Base-by-base conservation (phyloP, 768 basidiomycete species). In the Auriscalpium orientale region DNA sequence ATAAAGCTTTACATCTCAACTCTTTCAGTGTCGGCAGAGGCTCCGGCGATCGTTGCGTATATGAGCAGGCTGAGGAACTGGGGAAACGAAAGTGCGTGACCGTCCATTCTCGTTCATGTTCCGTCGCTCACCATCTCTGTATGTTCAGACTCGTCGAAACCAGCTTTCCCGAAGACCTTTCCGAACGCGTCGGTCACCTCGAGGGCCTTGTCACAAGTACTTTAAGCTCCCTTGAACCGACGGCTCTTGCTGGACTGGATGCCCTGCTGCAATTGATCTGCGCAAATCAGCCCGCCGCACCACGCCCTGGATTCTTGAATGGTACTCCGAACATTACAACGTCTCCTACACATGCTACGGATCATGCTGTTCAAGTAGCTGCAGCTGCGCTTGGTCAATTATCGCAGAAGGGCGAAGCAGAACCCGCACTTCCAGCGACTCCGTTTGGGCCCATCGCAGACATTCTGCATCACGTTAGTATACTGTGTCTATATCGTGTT, bases 261-360 rank as follows among this genome's bases (percentile, higher is more conserved):
- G 51, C 53, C 12, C 51, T 64, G 38, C 38, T 64, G n/a, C 63
- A 64, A 46, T 28, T 61, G 40, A 34, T 64, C 13, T 63, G 62
- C 18, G 44, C 57, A 0, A 49, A 51, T 54, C 20, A 50, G 34
- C 49, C 6, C 49, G 18, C 21, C 28, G 21, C 43, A 35, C 22
- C 35, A 33, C 28, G 45, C 28, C 28, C 28, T 28, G 28, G 28
- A 5, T 28, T 28, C 28, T 28, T 28, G 28, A 28, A 28, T 7
- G 28, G 28, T 28, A 28, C 28, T 28, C 28, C 28, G 28, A 28
- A 28, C 28, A 28, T 28, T 1, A 28, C 28, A 28, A 28, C 28
- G 28, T 28, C 36, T 8, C 21, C 36, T 35, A 36, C 4, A 34
- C 36, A 22, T 7, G 54, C 46, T 33, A 20, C 16, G 36, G 60